Evolutionary conservation across 352 stramenopile genomes (phyloP), one percentile per base, ranked within the genome.

Genomic region (Phytophthora nicotianae): DNA sequence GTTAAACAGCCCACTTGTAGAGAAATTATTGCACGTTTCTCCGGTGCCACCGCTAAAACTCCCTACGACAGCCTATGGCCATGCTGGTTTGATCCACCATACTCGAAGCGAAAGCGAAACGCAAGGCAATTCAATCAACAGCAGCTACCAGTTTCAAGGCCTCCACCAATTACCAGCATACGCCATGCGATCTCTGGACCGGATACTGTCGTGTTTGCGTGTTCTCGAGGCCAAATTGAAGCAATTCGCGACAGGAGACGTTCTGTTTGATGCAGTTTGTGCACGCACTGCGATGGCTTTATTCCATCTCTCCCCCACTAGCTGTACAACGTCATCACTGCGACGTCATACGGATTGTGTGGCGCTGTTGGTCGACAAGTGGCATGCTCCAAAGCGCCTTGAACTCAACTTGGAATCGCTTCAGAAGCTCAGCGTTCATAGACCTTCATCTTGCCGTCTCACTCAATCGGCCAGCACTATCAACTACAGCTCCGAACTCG

Each of bases 371-470:
- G 50, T 79, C 17, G 58, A 65, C 0, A 77, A 86, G 23, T 92
- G 83, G 83, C 77, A 88, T 10, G 69, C 79, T 1, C 75, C 79
- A 0, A 87, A 85, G 29, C 79, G 81, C 16, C 63, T 92, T 1
- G 79, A 92, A 37, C 70, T 92, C 35, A 92, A 89, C 61, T 64
- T 89, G 29, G 83, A 90, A 58, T 83, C 83, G 8, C 66, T 92
- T 6, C 81, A 90, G 21, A 86, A 82, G 32, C 43, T 71, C 33
- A 62, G 61, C 38, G 38, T 55, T 21, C 38, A 61, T 37, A 41
- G 62, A 74, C 41, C 54, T 38, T 59, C 58, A 8, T 47, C 20
- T 23, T 46, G n/a, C 17, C 57, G 58, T 38, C 57, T 66, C 16
- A 70, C 68, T 52, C 67, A 77, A 51, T 74, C 59, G 6, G 43